phyloP scores from a whole-genome alignment of 768 basidiomycete species.

The Phaeotremella fagi region DNA sequence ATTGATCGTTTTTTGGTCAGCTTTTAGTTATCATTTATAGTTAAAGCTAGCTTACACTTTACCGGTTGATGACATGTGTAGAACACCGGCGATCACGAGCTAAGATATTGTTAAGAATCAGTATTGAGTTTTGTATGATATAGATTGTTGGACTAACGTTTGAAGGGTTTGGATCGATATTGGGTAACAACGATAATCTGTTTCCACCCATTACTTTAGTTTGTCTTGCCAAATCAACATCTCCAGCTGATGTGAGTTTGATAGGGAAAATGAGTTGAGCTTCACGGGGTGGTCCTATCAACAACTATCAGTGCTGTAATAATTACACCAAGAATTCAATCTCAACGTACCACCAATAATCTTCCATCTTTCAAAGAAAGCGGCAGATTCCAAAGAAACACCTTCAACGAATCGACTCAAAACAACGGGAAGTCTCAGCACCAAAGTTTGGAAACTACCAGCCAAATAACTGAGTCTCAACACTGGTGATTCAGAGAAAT shows the following conservation, averaged over 20 bases:
- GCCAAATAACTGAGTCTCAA: constrained; percentile 85
- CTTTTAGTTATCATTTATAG: neutral
- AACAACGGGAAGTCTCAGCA: constrained; percentile 77
- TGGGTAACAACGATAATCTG: constrained; percentile 68
- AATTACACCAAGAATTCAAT: no score
- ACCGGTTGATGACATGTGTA: constrained; percentile 84
- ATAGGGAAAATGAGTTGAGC: constrained; percentile 84
- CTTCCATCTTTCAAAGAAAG: constrained; percentile 99
- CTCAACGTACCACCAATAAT: constrained; percentile 74
- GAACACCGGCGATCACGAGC: constrained; percentile 87
- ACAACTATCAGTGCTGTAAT: no score
- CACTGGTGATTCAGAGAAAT: constrained; percentile 66
- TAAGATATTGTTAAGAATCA: constrained; percentile 7
- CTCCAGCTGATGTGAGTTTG: constrained; percentile 59
- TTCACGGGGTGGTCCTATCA: constrained; percentile 74
- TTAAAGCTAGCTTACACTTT: constrained; percentile 58
- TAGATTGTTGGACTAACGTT: constrained; percentile 53
- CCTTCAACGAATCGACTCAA: constrained; percentile 90
- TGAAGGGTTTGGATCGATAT: constrained; percentile 87
- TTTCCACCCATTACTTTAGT: constrained; percentile 72
- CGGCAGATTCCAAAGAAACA: constrained; percentile 70
- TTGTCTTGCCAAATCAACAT: constrained; percentile 69
- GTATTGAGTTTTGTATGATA: neutral
- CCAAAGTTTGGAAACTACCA: constrained; percentile 61
- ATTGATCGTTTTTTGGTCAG: neutral